Conservation (phyloP, 768 basidiomycete species). For the Crepidotus variabilis region DNA sequence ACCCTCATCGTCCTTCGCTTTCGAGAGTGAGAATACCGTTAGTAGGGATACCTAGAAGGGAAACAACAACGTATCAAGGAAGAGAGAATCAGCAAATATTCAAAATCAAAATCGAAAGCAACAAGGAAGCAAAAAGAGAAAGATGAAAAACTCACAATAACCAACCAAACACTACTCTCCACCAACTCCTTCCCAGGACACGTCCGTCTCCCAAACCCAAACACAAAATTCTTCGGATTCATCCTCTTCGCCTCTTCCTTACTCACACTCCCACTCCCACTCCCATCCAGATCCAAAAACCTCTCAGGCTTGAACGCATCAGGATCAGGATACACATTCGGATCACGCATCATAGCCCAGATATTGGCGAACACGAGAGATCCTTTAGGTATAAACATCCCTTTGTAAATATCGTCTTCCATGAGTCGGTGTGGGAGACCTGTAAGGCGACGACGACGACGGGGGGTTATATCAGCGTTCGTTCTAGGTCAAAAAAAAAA, state of each 20-base stretch:
- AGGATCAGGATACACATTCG: conserved; percentile 6
- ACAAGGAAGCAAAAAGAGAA: conserved; percentile 19
- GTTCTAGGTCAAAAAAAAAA: too few species aligned
- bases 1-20: not conserved
- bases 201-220: conserved; percentile 29
- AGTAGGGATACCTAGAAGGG: conserved; percentile 8
- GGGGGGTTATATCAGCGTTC: too few species aligned
- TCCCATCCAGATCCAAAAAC: conserved; percentile 17
- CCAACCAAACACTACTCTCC: not conserved
- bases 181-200: not conserved
- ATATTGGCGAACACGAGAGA: conserved; percentile 26
- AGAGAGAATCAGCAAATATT: not conserved
- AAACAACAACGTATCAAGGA: not conserved
- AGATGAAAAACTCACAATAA: conserved; percentile 8
- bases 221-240: conserved; percentile 22
- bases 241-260: conserved; percentile 11
- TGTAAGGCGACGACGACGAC: conserved; percentile 6
- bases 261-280: not conserved
- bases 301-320: conserved; percentile 25
- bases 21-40: conserved; percentile 14
- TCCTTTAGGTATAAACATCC: conserved; percentile 27
- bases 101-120: conserved; percentile 16
- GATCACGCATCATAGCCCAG: conserved; percentile 15
- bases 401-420: conserved; percentile 25
- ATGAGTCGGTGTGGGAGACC: conserved; percentile 11